Conservation (phyloP, 345 rosid species). For the Hirschfeldia incana region DNA sequence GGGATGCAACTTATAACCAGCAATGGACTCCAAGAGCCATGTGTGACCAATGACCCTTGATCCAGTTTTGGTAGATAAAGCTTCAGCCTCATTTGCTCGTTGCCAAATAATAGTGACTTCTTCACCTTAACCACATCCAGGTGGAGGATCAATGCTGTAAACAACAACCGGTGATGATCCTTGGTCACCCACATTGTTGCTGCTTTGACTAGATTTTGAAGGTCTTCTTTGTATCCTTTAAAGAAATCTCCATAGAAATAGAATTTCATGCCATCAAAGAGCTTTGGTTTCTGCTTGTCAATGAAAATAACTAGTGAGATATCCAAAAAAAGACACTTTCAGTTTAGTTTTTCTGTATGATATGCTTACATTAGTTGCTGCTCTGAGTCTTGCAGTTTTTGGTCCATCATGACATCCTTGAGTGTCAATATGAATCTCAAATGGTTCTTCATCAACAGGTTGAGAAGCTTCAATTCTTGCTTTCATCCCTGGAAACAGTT, state of each 20-base stretch:
- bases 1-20: neutral
- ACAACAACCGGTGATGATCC: slow-evolving; percentile 46
- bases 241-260: slow-evolving; percentile 62
- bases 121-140: slow-evolving; percentile 62
- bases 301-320: neutral
- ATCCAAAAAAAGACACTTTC: neutral
- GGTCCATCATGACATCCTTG: slow-evolving; percentile 76
- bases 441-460: slow-evolving; percentile 64
- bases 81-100: slow-evolving; percentile 65
- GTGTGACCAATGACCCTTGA: slow-evolving; percentile 59
- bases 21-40: too few species aligned
- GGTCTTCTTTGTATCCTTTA: slow-evolving; percentile 64
- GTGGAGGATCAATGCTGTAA: slow-evolving; percentile 65
- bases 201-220: slow-evolving; percentile 52
- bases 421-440: slow-evolving; percentile 67
- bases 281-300: slow-evolving; percentile 63
- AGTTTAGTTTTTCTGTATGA: too few species aligned
- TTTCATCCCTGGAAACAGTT: slow-evolving; percentile 64
- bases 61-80: slow-evolving; percentile 55
- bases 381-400: slow-evolving; percentile 65
- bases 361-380: slow-evolving; percentile 48
- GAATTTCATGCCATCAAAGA: slow-evolving; percentile 62
- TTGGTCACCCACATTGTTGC: neutral
- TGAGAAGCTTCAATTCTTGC: slow-evolving; percentile 60
- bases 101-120: slow-evolving; percentile 71